phyloP scores from a whole-genome alignment of 2,329 filamentous ascomycete species.

The Pestalotiopsis sp. region DNA sequence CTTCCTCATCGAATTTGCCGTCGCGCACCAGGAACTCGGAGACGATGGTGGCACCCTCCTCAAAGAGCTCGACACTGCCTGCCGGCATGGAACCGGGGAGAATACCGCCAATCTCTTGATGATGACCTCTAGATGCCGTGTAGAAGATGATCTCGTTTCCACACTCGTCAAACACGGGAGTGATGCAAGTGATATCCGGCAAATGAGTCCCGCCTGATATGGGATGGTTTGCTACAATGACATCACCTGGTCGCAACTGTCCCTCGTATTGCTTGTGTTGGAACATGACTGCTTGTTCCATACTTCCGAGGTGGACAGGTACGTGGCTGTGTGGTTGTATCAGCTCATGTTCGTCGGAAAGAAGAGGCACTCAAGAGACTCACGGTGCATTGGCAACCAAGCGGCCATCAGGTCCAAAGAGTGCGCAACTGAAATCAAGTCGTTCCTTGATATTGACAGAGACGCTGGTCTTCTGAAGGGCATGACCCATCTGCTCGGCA shows the following conservation, averaged over 20 bases:
- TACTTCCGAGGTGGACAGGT: conserved; percentile 75
- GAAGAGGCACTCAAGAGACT: background rate
- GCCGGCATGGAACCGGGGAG: conserved; percentile 39
- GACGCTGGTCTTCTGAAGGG: conserved; percentile 77
- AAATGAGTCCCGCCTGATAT: conserved; percentile 24
- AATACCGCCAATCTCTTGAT: conserved; percentile 43
- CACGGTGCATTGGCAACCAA: conserved; percentile 70
- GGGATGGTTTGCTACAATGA: conserved; percentile 23
- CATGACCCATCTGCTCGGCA: conserved; percentile 80
- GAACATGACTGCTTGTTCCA: conserved; percentile 73
- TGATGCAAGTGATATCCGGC: conserved; percentile 21
- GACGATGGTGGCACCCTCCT: conserved; percentile 40
- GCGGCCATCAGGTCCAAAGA: conserved; percentile 73
- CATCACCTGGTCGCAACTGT: conserved; percentile 46
- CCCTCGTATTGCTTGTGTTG: conserved; percentile 69
- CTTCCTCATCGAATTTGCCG: conserved; percentile 33
- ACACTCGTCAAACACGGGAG: conserved; percentile 7
- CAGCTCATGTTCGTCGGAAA: background rate
- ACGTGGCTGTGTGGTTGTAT: conserved; percentile 47
- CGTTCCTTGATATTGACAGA: conserved; percentile 80
- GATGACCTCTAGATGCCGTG: conserved; percentile 14
- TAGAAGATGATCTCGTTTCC: conserved; percentile 12
- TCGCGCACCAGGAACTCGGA: conserved; percentile 35
- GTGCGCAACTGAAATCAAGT: conserved; percentile 77
- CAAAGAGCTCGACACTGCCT: conserved; percentile 37